A percentile compares a stretch with the other conserved stretches of the same genome.
Conservation (phyloP, 495 filamentous ascomycete genomes). For the Talaromyces trachyspermus region DNA sequence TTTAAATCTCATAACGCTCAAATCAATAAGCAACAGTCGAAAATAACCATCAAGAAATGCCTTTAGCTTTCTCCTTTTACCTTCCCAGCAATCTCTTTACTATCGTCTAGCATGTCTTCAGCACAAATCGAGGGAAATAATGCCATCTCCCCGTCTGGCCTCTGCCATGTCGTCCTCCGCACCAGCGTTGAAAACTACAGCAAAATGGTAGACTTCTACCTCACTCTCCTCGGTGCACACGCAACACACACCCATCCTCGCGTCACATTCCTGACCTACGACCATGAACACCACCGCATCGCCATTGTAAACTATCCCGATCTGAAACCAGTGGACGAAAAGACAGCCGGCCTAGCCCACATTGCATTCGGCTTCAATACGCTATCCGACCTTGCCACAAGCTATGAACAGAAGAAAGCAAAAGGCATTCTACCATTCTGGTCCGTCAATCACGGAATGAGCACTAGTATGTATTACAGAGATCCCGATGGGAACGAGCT, state of each 20-base stretch:
- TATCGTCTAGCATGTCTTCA: not conserved
- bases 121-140: not conserved
- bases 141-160: not conserved
- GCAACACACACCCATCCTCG: not conserved
- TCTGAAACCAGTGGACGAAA: not conserved
- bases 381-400: not conserved
- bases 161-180: not conserved
- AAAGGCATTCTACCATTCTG: conserved; percentile 30
- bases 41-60: not conserved
- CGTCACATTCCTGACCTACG: not conserved
- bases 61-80: not conserved
- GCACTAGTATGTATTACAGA: conserved; percentile 35
- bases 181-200: not conserved
- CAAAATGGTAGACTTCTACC: not conserved
- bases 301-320: not conserved
- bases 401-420: conserved; percentile 13
- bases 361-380: not conserved
- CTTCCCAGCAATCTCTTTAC: not conserved
- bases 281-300: not conserved
- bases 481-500: conserved; percentile 42
- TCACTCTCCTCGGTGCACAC: not conserved
- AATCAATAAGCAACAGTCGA: not conserved
- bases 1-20: not conserved
- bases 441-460: conserved; percentile 38
- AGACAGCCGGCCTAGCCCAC: not conserved